A percentile compares a stretch with the other conserved stretches of the same genome.
Conservation (phyloP, 768 basidiomycete species). For the Pisolithus marmoratus region DNA sequence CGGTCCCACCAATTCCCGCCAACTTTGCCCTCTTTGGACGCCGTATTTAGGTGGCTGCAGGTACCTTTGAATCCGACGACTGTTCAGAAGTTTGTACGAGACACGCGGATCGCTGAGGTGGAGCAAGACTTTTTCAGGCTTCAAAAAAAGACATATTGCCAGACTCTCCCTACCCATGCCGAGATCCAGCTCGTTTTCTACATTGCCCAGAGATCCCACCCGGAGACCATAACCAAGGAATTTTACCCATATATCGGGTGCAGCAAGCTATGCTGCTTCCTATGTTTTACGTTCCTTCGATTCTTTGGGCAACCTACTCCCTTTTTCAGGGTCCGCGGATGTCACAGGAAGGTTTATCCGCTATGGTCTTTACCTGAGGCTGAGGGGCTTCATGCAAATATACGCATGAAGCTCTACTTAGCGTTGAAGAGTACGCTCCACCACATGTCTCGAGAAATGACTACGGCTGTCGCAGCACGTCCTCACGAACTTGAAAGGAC, state of each 20-base stretch:
- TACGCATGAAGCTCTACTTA: not conserved
- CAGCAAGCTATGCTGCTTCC: slow-evolving; percentile 1
- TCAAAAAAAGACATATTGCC: not conserved
- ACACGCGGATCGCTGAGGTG: not conserved
- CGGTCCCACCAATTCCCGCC: not conserved
- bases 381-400: not conserved
- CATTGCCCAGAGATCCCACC: not conserved
- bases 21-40: not conserved
- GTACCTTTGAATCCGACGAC: not conserved
- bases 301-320: not conserved
- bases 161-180: not conserved
- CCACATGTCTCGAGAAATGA: not conserved
- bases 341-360: not conserved
- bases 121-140: not conserved
- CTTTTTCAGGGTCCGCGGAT: not conserved
- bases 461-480: not conserved
- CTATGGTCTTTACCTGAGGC: not conserved
- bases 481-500: not conserved
- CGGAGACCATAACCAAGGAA: not conserved
- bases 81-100: not conserved
- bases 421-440: not conserved
- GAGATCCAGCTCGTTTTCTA: not conserved
- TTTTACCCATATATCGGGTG: not conserved
- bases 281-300: not conserved
- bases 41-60: not conserved